Percentiles rank a stretch among this genome's conserved stretches.
Evolutionary conservation across 2,329 filamentous ascomycete genomes (phyloP).

Genomic region (Botryotinia convoluta): DNA sequence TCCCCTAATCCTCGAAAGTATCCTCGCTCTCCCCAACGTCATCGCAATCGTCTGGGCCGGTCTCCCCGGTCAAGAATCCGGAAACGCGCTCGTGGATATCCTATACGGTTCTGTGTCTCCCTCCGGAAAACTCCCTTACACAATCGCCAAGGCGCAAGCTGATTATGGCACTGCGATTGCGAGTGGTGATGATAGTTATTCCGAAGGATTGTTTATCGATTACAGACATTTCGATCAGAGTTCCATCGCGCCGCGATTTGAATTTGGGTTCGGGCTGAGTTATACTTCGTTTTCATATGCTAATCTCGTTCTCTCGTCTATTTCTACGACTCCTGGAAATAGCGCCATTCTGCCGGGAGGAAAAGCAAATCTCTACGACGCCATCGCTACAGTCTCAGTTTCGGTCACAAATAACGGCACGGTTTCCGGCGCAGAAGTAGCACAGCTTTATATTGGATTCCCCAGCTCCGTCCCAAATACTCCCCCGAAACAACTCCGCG

Average conservation of each 20-base stretch:
- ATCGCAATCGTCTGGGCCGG: conserved; percentile 60
- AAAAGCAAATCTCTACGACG: conserved; percentile 2
- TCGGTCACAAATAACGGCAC: neutral
- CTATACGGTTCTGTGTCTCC: conserved; percentile 61
- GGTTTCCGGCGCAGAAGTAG: neutral
- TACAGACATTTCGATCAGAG: conserved; percentile 51
- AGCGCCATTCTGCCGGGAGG: neutral
- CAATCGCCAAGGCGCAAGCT: conserved; percentile 51
- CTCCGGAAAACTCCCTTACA: conserved; percentile 48
- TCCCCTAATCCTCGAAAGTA: conserved; percentile 55
- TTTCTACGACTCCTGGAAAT: conserved; percentile 20
- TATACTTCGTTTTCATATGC: conserved; percentile 52
- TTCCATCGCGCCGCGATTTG: conserved; percentile 39
- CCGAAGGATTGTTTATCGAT: conserved; percentile 51
- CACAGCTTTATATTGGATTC: conserved; percentile 25
- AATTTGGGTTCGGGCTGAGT: conserved; percentile 51
- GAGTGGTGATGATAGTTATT: conserved; percentile 38
- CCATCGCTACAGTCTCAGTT: neutral
- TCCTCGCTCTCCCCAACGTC: conserved; percentile 60
- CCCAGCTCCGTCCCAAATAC: conserved; percentile 41
- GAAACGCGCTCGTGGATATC: conserved; percentile 58
- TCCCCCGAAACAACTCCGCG: conserved; percentile 59
- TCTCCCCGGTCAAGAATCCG: conserved; percentile 60
- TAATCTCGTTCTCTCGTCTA: conserved; percentile 20
- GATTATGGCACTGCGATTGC: conserved; percentile 46